Base-by-base conservation (phyloP, 148 eudicot species). In the Camellia sinensis region DNA sequence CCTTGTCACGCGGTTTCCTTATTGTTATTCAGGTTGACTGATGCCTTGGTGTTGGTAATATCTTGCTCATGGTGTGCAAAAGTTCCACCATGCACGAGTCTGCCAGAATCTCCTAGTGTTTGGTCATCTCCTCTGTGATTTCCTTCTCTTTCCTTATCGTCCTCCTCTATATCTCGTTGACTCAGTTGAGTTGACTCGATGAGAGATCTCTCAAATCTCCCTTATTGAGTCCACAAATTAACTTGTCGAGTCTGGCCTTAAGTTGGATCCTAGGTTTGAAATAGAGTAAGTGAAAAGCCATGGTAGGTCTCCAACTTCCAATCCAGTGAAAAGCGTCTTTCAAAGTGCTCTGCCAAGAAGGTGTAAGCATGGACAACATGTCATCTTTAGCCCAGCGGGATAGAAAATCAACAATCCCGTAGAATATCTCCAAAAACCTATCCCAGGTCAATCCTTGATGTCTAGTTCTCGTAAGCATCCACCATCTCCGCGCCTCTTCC, bases 261-360 rank as follows among this genome's bases (percentile, higher is more conserved):
- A 93, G 82, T 40, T 91, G 92, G 1, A 85, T 1, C 14, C 95
- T 95, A 5, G 84, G 65, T 19, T 88, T 84, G 5, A 97, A 90
- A 82, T 86, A 91, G 2, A 94, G 73, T 9, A 95, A 68, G 75
- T 91, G 93, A 60, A 92, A 83, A 0, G 86, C 88, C 82, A 84
- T 79, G 67, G 81, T 87, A 4, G 98, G 94, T 2, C 98, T 66
- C 92, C 97, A 95, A 44, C 98, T 95, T 2, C 94, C 95, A 41
- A 91, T 82, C 98, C 98, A 94, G 0, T 89, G 83, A 76, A 90
- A 89, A 0, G 97, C 90, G 8, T 89, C 85, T 78, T 94, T 95
- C 3, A 94, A 86, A 1, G 75, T 67, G 54, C 89, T 88, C 57
- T 83, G 74, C 97, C 98, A 94, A 1, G 89, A 41, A 0, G 98